Base-by-base conservation (phyloP, 2,329 filamentous ascomycete genomes). In the Botrytis galanthina region DNA sequence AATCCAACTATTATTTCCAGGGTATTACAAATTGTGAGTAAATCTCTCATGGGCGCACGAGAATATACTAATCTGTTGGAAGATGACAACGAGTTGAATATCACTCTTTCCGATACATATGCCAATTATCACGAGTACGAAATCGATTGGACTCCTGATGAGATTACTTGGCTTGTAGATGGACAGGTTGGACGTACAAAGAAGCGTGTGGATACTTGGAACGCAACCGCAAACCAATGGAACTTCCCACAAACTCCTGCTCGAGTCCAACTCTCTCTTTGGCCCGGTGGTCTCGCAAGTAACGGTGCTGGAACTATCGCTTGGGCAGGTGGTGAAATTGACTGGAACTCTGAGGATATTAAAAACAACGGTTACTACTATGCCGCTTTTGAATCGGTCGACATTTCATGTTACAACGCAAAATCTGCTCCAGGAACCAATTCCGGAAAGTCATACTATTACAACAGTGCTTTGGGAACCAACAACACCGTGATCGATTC, bases 1-100 rank as follows among this genome's bases (percentile, higher is more conserved):
- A 99, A 85, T 96, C 94, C 81, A 99, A 99, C 85, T 99, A 91
- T 86, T 99, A 98, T 84, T 98, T 92, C 85, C 95, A 98, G 84
- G 96, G 96, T 80, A 91, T 98, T 76, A 91, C 93, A 57, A 87
- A 95, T 82, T 98, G 94, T 97, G 86, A 86, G 93, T 79, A 37
- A 32, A 54, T 8, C 4, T 35, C 12, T 29, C 16, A 9, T 20
- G 39, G 2, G 14, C 26, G n/a, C 3, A 8, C 18, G 20, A 22
- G 18, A 32, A n/a, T 73, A 76, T 78, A 75, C 78, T 70, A 77
- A 81, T 79, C 80, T 70, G 76, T 42, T 37, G 18, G 22, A 77
- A 96, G 93, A 97, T 81, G 85, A 88, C 76, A 93, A 98, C 81
- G 91, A 89, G 16, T 86, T 83, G 72, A 95, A 97, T 82, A 89